Evolutionary conservation across 176 grass and related monocot species (phyloP).

Genomic region (Pontederia crassipes): DNA sequence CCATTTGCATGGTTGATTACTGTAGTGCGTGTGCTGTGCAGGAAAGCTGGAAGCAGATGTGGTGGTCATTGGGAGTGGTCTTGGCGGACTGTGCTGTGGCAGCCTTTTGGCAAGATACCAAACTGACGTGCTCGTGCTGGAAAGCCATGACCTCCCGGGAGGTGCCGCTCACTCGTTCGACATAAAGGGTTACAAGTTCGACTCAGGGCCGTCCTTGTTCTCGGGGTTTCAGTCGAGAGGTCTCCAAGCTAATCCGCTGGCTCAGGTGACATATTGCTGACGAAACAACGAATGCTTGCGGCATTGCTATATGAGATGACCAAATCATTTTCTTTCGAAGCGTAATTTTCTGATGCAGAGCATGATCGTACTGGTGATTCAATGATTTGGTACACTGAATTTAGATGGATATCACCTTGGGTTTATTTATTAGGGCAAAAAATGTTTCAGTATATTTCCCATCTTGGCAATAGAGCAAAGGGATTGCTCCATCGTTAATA

Average conservation of each 20-base stretch:
- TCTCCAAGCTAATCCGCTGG: constrained; percentile 81
- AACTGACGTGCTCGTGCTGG: constrained; percentile 78
- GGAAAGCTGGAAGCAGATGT: constrained; percentile 76
- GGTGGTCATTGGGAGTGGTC: constrained; percentile 77
- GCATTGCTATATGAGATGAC: no score
- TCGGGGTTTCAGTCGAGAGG: constrained; percentile 90
- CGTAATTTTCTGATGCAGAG: no score
- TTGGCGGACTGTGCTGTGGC: constrained; percentile 79
- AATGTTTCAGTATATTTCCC: no score
- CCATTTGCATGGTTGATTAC: constrained; percentile 9
- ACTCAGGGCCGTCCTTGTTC: constrained; percentile 91
- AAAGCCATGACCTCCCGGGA: constrained; percentile 81
- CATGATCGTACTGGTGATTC: no score
- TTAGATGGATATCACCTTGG: no score
- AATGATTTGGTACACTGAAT: no score
- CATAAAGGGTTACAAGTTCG: constrained; percentile 88
- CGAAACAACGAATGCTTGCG: not conserved
- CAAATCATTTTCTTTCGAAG: no score
- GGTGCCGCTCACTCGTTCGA: constrained; percentile 92
- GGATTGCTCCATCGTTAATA: no score
- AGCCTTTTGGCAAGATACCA: constrained; percentile 76
- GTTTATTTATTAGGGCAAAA: no score
- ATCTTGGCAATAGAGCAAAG: no score
- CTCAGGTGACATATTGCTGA: constrained; percentile 32
- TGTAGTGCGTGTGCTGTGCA: not conserved